Evolutionary conservation across 345 rosid species (phyloP).

Genomic region (Camelina laxa): DNA sequence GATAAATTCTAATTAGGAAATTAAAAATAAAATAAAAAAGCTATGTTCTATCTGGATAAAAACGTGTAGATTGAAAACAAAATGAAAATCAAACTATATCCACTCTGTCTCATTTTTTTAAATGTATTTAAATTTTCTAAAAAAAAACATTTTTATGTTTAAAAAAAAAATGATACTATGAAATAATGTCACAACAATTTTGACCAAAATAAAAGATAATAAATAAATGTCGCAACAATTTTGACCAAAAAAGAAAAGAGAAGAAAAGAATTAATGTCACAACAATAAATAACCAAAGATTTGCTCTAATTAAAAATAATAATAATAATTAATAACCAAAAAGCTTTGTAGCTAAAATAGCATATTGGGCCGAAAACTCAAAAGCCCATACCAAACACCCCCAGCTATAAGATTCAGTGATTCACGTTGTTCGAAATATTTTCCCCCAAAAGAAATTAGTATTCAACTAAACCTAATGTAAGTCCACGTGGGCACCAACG

Average conservation of each 20-base stretch:
- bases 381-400: neutral
- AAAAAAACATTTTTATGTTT: neutral
- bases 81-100: neutral
- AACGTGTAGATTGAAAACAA: neutral
- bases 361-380: neutral
- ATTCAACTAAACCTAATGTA: neutral
- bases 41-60: neutral
- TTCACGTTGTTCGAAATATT: slow-evolving; percentile 19
- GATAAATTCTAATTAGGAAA: neutral
- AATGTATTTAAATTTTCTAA: neutral
- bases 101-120: neutral
- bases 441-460: neutral
- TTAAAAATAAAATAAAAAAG: neutral
- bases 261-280: neutral
- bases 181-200: neutral
- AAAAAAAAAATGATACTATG: neutral
- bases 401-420: no score
- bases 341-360: neutral
- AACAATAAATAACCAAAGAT: neutral
- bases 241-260: neutral
- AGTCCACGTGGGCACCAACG: slow-evolving; percentile 17
- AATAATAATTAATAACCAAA: no score
- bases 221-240: neutral
- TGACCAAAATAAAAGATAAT: neutral
- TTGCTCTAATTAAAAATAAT: no score